These are phyloP conservation scores for Linanthus parryae DNA, from an alignment of 148 eudicot species.

Conservation along the genomic window DNA sequence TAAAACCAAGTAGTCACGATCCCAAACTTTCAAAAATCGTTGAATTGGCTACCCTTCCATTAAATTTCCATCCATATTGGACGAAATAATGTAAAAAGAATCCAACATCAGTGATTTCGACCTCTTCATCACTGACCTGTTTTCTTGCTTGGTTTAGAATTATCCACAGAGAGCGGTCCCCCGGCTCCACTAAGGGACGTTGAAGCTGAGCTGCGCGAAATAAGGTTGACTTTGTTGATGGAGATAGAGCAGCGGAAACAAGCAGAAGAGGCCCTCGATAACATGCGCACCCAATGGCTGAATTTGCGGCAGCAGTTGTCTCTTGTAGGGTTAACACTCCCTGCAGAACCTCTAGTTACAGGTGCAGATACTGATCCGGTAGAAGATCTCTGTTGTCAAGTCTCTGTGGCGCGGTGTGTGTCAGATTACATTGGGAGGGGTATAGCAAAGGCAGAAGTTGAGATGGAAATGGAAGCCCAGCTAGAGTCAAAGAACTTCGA, in stretches of 20 bases:
- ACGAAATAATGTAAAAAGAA: no score
- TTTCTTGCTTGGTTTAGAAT: constrained; percentile 36
- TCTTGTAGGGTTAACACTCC: constrained; percentile 65
- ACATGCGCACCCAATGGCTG: constrained; percentile 60
- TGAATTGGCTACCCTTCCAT: no score
- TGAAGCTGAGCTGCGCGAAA: constrained; percentile 73
- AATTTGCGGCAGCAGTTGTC: constrained; percentile 48
- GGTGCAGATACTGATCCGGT: constrained; percentile 32
- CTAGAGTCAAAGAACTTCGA: constrained; percentile 81
- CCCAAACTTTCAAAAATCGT: no score
- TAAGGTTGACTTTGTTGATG: constrained; percentile 65
- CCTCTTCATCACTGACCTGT: constrained; percentile 8
- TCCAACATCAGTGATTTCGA: no score
- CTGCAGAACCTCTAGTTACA: constrained; percentile 35
- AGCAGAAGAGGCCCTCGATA: constrained; percentile 58
- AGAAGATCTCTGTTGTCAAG: constrained; percentile 63
- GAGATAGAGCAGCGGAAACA: constrained; percentile 93
- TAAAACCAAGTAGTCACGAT: no score
- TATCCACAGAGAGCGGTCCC: constrained; percentile 69
- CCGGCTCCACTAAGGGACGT: constrained; percentile 40
- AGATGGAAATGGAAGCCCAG: constrained; percentile 75
- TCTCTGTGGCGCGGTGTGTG: constrained; percentile 59
- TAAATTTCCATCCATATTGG: no score
- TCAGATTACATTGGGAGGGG: constrained; percentile 78
- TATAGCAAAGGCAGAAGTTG: constrained; percentile 74